These are phyloP conservation scores for Jamesozyma lodderae DNA, from an alignment of 805 yeast genomes.

Conservation along the genomic window DNA sequence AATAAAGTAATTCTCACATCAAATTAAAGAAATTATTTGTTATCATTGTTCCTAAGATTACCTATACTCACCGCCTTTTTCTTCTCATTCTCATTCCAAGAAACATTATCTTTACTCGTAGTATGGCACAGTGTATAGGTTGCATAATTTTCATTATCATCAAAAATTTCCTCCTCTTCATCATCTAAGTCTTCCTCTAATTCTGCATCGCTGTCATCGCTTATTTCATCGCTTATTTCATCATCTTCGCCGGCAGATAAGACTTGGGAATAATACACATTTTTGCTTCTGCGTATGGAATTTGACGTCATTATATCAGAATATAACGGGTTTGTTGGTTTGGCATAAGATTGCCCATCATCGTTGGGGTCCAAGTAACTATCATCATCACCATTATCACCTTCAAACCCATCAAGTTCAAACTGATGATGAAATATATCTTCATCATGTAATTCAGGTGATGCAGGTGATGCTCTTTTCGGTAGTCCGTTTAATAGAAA, in stretches of 20 bases:
- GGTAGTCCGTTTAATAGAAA: slow-evolving; percentile 11
- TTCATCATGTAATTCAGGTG: slow-evolving; percentile 13
- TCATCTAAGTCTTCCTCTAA: slow-evolving; percentile 10
- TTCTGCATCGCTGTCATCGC: slow-evolving; percentile 12
- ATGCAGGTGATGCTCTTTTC: slow-evolving; percentile 11
- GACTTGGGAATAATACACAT: slow-evolving; percentile 14
- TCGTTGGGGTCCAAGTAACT: slow-evolving; percentile 75
- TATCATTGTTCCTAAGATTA: no score
- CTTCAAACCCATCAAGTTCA: slow-evolving; percentile 32
- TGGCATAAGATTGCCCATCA: slow-evolving; percentile 68
- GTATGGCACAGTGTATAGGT: slow-evolving; percentile 27
- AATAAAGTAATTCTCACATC: no score
- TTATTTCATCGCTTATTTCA: slow-evolving; percentile 8
- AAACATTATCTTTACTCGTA: slow-evolving; percentile 24
- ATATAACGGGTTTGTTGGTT: slow-evolving; percentile 51
- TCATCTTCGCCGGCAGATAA: slow-evolving; percentile 11
- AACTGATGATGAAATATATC: slow-evolving; percentile 37
- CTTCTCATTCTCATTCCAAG: background rate
- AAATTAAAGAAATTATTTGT: no score
- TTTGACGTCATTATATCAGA: slow-evolving; percentile 26
- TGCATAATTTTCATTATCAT: slow-evolving; percentile 28
- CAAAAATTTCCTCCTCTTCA: slow-evolving; percentile 16
- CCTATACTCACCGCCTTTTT: no score
- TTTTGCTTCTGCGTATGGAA: slow-evolving; percentile 11
- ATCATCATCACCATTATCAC: slow-evolving; percentile 41